Conservation (phyloP, 768 basidiomycete genomes). For the Mycena olivaceomarginata region DNA sequence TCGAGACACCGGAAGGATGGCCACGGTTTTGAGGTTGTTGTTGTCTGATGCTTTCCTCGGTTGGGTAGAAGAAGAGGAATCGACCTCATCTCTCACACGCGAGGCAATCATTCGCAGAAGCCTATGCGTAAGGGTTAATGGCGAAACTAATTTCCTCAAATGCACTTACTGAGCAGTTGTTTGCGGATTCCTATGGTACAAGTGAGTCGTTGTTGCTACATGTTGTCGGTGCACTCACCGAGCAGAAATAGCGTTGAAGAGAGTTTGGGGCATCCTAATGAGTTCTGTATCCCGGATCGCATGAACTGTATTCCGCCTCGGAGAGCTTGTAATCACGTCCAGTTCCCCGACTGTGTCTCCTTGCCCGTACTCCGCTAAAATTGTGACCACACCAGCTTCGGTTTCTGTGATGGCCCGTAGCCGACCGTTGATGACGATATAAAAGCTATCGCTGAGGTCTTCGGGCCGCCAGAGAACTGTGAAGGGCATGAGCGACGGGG, state of each 20-base stretch:
- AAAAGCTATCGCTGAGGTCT: constrained; percentile 95
- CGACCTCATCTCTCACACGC: constrained; percentile 90
- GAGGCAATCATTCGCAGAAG: constrained; percentile 93
- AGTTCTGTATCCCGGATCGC: constrained; percentile 99
- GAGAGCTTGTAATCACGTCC: constrained; percentile 95
- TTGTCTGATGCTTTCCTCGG: constrained; percentile 77
- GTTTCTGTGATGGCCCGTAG: constrained; percentile 92
- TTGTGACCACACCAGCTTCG: constrained; percentile 84
- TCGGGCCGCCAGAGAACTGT: constrained; percentile 92
- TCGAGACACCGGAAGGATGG: constrained; percentile 90
- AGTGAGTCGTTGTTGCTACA: neutral
- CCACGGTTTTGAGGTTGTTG: constrained; percentile 97
- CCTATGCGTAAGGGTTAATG: constrained; percentile 57
- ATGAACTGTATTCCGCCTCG: constrained; percentile 93
- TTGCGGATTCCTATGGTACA: constrained; percentile 79
- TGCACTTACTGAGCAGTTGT: constrained; percentile 86
- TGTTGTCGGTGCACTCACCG: constrained; percentile 65
- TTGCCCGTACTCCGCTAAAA: constrained; percentile 96
- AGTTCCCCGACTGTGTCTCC: constrained; percentile 98
- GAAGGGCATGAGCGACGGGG: neutral
- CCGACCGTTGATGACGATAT: constrained; percentile 98
- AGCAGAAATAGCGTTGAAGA: constrained; percentile 98
- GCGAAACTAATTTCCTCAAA: neutral
- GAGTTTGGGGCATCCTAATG: constrained; percentile 96
- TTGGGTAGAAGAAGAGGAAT: constrained; percentile 71